Evolutionary conservation across 352 stramenopile genomes (phyloP).

Genomic region (Pythium vanterpoolii): DNA sequence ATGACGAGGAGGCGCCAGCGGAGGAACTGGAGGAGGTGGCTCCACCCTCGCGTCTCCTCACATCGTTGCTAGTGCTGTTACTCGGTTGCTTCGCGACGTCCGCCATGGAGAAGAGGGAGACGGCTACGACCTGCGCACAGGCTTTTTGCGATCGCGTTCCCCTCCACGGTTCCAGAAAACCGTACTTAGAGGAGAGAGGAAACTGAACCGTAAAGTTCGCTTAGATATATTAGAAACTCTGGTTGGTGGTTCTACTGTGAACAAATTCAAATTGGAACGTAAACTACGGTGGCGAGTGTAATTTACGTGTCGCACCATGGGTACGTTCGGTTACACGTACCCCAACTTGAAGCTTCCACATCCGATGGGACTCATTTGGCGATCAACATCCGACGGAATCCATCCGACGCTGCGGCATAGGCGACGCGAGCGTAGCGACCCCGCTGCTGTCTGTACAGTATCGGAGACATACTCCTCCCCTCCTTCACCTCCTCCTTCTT

Average conservation of each 20-base stretch:
- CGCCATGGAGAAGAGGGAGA: constrained; percentile 21
- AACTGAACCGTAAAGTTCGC: constrained; percentile 5
- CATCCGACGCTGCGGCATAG: no score
- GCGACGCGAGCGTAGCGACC: no score
- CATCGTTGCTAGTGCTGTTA: constrained; percentile 5
- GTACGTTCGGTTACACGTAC: no score
- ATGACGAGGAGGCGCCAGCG: constrained; percentile 12
- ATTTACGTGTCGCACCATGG: background rate
- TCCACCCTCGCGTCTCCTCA: constrained; percentile 1
- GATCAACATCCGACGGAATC: no score
- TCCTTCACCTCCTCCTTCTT: background rate
- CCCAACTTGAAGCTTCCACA: no score
- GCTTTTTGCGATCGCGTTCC: background rate
- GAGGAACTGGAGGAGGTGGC: constrained; percentile 17
- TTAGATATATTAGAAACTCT: background rate
- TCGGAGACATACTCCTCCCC: no score
- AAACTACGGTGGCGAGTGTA: background rate
- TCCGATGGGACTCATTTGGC: no score
- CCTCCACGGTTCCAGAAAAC: constrained; percentile 7
- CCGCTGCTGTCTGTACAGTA: no score
- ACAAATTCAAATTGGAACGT: background rate
- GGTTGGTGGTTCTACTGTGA: background rate
- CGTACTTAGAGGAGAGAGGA: background rate
- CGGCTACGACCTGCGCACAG: background rate
- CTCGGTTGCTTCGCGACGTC: constrained; percentile 27